Base-by-base conservation (phyloP, 2,329 filamentous ascomycete genomes). In the Stylonectria norvegica region DNA sequence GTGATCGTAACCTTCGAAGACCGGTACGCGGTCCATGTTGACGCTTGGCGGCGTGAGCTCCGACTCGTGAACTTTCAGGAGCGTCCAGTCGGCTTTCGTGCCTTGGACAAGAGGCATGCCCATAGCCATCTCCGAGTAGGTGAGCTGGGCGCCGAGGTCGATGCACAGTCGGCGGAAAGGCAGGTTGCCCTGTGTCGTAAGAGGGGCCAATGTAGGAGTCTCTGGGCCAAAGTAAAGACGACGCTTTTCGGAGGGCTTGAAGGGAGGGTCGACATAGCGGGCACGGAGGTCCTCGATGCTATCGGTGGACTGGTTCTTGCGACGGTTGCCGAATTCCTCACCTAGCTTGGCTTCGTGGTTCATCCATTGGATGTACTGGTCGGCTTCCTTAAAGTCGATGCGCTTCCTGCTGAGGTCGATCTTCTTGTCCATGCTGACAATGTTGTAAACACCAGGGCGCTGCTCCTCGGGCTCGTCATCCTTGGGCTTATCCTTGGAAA, bases 41-140 rank as follows among this genome's bases (percentile, higher is more conserved):
- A 88, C 83, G 23, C 75, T 78, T 14, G 91, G 91, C 17, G 89
- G 79, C 16, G 70, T 65, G 14, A 85, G 72, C 65, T 98, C 93
- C 5, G 83, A 86, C 61, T 89, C 82, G 60, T 98, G 93, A 3
- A 88, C 88, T 65, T 93, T 94, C 75, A 97, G 80, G 40, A 98
- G 72, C 15, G 93, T 89, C 93, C 93, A 98, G 69, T 98, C 93
- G 2, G 83, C 76, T 66, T 91, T 94, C 49, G 86, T 80, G 23
- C 93, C 93, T 64, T 96, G 89, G 5, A 98, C 76, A 29, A 98
- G 69, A 8, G 91, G 90, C 64, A 95, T 71, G 19, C 88, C 83
- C 78, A 98, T 86, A 4, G 91, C 93, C 93, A 98, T 98, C 66
- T 98, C 93, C 0, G 91, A 97, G 71, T 95, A 98, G 0, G 93